A percentile compares a stretch with the other conserved stretches of the same genome.
Conservation (phyloP, 371 early-diverging fungal species). For the Batkoa obscura region DNA sequence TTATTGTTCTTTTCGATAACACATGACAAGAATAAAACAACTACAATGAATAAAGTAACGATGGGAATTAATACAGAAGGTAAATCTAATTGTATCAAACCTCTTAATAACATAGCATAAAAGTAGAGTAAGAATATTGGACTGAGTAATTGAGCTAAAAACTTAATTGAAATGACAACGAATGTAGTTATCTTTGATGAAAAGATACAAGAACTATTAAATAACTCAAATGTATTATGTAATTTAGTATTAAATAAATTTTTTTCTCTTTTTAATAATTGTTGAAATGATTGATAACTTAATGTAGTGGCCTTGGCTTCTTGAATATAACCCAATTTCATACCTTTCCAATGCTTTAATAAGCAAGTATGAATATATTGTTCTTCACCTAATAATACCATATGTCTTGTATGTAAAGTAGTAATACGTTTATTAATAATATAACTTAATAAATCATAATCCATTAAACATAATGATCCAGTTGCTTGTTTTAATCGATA, state of each 20-base stretch:
- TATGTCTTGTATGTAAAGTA: conserved; percentile 92
- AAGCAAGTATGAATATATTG: conserved; percentile 92
- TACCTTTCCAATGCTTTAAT: conserved; percentile 61
- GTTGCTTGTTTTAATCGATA: conserved; percentile 80
- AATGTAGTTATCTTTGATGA: neutral
- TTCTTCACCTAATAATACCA: conserved; percentile 67
- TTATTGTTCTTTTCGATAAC: neutral
- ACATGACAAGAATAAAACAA: neutral
- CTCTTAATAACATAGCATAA: neutral
- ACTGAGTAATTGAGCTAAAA: neutral
- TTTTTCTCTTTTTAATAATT: neutral
- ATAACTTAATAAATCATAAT: conserved; percentile 70
- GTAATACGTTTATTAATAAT: conserved; percentile 86
- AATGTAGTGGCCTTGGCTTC: conserved; percentile 12
- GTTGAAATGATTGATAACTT: neutral
- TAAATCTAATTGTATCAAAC: neutral
- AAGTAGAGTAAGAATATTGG: neutral
- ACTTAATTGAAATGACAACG: neutral
- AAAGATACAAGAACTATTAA: neutral
- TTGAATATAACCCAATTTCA: conserved; percentile 28
- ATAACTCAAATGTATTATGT: conserved; percentile 3
- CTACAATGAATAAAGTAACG: neutral
- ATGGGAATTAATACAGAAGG: neutral
- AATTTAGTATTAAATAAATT: neutral
- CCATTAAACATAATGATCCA: conserved; percentile 66